These are phyloP conservation scores for Acephala macrosclerotiorum DNA, from an alignment of 2,329 filamentous ascomycete genomes.

Conservation along the genomic window DNA sequence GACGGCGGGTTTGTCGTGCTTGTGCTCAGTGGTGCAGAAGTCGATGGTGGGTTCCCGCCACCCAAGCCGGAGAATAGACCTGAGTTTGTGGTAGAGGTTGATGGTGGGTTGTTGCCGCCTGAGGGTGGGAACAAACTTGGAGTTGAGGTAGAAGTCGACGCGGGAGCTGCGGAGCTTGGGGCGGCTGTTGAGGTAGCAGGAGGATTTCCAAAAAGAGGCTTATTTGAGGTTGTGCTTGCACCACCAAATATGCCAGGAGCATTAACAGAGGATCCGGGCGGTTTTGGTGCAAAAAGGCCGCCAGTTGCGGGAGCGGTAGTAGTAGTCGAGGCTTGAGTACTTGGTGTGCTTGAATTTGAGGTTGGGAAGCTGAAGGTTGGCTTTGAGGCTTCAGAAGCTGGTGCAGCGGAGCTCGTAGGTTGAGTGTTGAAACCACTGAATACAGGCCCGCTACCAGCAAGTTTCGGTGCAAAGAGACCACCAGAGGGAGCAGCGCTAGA, in stretches of 20 bases:
- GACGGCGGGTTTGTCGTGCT: background rate
- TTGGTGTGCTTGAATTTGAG: background rate
- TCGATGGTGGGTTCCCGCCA: conserved; percentile 33
- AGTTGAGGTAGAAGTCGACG: conserved; percentile 26
- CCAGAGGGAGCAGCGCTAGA: conserved; percentile 15
- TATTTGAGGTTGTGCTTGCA: conserved; percentile 8
- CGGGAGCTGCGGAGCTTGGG: conserved; percentile 32
- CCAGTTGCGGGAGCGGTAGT: conserved; percentile 17
- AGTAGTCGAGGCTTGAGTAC: conserved; percentile 7
- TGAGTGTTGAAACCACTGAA: background rate
- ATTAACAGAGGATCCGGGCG: conserved; percentile 26
- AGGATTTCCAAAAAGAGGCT: conserved; percentile 42
- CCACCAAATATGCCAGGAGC: conserved; percentile 27
- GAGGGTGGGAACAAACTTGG: conserved; percentile 44
- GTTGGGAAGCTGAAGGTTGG: conserved; percentile 4
- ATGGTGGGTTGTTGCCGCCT: conserved; percentile 21
- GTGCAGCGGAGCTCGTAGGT: background rate
- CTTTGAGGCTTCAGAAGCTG: background rate
- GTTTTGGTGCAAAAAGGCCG: conserved; percentile 21
- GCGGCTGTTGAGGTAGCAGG: conserved; percentile 32
- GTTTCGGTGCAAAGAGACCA: background rate
- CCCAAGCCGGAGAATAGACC: conserved; percentile 43
- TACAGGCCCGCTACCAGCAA: background rate
- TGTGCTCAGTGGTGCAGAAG: conserved; percentile 41
- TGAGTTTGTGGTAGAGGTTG: conserved; percentile 28